Evolutionary conservation across 1,284 basidiomycete genomes (phyloP).

Genomic region (Singerocomus inundabilis): DNA sequence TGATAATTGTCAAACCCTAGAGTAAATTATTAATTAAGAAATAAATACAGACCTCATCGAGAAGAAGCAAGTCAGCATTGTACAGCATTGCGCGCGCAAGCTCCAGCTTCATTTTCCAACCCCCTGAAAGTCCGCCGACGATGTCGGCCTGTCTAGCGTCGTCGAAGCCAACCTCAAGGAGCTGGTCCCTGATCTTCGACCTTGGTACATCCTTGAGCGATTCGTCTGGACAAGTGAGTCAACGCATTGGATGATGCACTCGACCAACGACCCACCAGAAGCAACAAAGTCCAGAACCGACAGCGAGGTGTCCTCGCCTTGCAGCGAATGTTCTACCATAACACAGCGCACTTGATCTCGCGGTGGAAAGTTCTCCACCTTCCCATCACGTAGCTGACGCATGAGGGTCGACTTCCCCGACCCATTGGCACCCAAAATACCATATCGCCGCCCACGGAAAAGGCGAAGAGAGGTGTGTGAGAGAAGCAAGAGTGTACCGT

Average conservation of each 20-base stretch:
- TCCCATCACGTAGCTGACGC: slow-evolving; percentile 92
- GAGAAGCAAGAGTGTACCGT: slow-evolving; percentile 91
- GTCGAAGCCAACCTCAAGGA: slow-evolving; percentile 90
- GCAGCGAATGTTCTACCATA: slow-evolving; percentile 96
- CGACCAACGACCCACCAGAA: slow-evolving; percentile 51
- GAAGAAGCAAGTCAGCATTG: slow-evolving; percentile 90
- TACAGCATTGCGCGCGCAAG: slow-evolving; percentile 94
- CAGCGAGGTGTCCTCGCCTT: slow-evolving; percentile 84
- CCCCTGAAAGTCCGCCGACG: slow-evolving; percentile 92
- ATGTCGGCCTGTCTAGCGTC: slow-evolving; percentile 81
- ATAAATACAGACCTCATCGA: slow-evolving; percentile 64
- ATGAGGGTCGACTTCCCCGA: slow-evolving; percentile 96
- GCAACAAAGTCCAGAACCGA: slow-evolving; percentile 89
- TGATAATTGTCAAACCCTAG: slow-evolving; percentile 21
- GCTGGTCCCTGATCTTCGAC: slow-evolving; percentile 73
- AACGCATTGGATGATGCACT: slow-evolving; percentile 5
- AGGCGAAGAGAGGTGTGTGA: slow-evolving; percentile 94
- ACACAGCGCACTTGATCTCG: slow-evolving; percentile 83
- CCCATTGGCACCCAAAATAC: slow-evolving; percentile 94
- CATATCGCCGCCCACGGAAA: slow-evolving; percentile 89
- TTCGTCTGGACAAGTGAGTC: slow-evolving; percentile 45
- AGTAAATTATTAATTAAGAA: slow-evolving; percentile 24
- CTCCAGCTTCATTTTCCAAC: slow-evolving; percentile 99
- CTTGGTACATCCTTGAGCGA: slow-evolving; percentile 58
- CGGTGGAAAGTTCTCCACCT: slow-evolving; percentile 96